Percentiles rank a stretch among this genome's conserved stretches.
Conservation (phyloP, 2,329 filamentous ascomycete species). For the Talaromyces sp. region DNA sequence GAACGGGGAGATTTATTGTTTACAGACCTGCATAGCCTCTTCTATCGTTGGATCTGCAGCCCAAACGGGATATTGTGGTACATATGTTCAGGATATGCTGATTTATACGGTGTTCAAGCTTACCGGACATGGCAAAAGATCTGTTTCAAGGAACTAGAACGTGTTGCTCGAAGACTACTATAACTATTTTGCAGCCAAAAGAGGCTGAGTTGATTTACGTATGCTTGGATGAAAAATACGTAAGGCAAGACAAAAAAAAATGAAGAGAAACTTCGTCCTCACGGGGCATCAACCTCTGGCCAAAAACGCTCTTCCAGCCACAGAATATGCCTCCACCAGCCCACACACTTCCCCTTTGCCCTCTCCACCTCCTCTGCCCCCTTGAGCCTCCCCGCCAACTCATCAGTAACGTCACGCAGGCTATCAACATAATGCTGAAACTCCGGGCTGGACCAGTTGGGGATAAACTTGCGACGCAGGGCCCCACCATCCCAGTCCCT, state of each 20-base stretch:
- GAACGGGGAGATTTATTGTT: not conserved
- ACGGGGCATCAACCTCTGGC: constrained; percentile 36
- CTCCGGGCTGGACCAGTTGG: constrained; percentile 61
- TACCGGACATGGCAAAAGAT: not conserved
- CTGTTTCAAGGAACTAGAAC: not conserved
- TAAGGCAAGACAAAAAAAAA: not conserved
- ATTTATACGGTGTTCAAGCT: not conserved
- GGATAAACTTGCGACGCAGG: constrained; percentile 59
- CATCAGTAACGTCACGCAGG: constrained; percentile 53
- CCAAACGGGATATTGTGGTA: not conserved
- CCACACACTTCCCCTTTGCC: constrained; percentile 39
- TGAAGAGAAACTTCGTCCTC: not conserved
- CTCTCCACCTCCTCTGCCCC: constrained; percentile 31
- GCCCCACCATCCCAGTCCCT: constrained; percentile 61
- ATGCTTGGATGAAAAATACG: not conserved
- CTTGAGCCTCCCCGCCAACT: constrained; percentile 42
- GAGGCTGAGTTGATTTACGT: not conserved
- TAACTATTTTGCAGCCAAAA: not conserved
- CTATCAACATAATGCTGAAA: constrained; percentile 57
- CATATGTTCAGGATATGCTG: not conserved
- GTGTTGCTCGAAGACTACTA: not conserved
- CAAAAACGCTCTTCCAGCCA: constrained; percentile 57
- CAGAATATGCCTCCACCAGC: constrained; percentile 47
- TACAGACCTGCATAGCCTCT: not conserved
- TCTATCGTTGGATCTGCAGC: not conserved